Base-by-base conservation (phyloP, 208 protist genomes). In the Trypanosoma caninum region DNA sequence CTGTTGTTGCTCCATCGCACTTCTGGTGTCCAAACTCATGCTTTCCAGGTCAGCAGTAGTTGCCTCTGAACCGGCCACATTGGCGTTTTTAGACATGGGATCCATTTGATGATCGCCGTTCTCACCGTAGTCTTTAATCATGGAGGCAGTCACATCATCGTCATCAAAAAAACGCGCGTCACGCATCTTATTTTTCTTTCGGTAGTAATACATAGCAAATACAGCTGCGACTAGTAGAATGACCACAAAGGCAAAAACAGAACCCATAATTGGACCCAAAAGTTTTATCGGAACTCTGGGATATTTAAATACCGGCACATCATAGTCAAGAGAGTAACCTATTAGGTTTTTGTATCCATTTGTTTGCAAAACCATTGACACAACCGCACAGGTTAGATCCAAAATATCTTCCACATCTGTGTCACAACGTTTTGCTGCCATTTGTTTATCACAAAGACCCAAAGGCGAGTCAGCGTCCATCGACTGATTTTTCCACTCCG, bases 101-200 rank as follows among this genome's bases (percentile, higher is more conserved):
- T 33, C 10, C 50, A 59, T 58, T 18, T 6, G 23, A 45, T 41
- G 31, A 3, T 57, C 51, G 3, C 10, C 9, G 6, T 28, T 22
- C 0, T 56, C 47, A 5, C 40, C 44, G 3, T 22, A 11, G n/a
- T n/a, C n/a, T n/a, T n/a, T n/a, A 28, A 65, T 31, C 18, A 52
- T 38, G 9, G 27, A 20, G 20, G 46, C n/a, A 18, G 28, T 18
- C 3, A 42, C 27, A 28, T 65, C 57, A 18, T 62, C 59, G 41
- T 66, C 60, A 25, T 67, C 61, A 42, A 67, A 67, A 40, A 67
- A 67, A 22, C 61, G 61, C n/a, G 53, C 9, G 25, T 67, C 61
- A 9, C 61, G 61, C 13, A 27, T 33, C 48, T 59, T 58, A 20
- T 53, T 58, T 51, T 51, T 58, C 16, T 27, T 25, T 18, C 50